phyloP scores from a whole-genome alignment of 176 grass and related monocot species.

The Phoenix dactylifera region DNA sequence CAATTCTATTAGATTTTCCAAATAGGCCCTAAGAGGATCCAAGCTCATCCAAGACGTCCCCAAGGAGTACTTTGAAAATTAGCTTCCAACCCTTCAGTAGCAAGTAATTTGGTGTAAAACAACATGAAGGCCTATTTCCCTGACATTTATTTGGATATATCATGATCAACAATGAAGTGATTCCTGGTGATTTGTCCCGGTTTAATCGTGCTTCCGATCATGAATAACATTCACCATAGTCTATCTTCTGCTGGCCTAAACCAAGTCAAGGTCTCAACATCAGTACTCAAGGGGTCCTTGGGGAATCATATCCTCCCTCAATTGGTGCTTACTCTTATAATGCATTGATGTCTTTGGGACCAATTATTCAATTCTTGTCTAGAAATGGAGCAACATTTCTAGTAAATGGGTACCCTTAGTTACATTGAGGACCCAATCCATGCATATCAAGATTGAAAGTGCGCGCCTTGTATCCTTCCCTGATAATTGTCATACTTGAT shows the following conservation, averaged over 20 bases:
- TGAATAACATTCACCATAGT: not conserved
- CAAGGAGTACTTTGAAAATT: not conserved
- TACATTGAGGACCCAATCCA: not conserved
- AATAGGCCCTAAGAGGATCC: not conserved
- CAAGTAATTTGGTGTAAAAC: too few species aligned
- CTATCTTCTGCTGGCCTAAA: not conserved
- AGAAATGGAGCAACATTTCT: not conserved
- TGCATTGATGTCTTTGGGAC: not conserved
- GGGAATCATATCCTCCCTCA: not conserved
- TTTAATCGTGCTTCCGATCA: not conserved
- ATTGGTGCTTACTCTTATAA: not conserved
- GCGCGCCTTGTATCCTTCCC: not conserved
- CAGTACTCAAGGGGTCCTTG: not conserved
- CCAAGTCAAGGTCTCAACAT: not conserved
- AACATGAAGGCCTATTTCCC: not conserved
- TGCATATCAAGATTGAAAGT: not conserved
- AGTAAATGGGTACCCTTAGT: not conserved
- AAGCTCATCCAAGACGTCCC: not conserved
- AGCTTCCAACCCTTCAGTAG: too few species aligned
- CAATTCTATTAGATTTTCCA: too few species aligned
- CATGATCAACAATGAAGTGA: not conserved
- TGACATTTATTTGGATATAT: not conserved
- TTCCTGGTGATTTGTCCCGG: not conserved
- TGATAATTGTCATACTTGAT: too few species aligned
- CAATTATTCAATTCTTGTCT: not conserved